Evolutionary conservation across 1,139 yeast genomes (phyloP).

Genomic region (Candida neerlandica): DNA sequence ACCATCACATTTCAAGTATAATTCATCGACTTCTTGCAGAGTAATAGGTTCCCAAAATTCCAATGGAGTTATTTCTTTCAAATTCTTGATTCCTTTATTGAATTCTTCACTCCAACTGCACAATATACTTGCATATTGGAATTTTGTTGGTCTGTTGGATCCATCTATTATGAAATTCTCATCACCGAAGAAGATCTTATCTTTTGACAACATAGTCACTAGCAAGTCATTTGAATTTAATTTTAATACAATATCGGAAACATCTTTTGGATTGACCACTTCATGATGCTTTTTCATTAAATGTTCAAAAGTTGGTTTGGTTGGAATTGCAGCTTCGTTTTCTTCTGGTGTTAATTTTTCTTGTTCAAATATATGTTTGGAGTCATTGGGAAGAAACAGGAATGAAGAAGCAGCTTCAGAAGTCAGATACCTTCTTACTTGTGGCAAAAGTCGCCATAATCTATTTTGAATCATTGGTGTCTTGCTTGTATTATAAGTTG

Average conservation of each 20-base stretch:
- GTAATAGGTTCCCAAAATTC: constrained; percentile 1
- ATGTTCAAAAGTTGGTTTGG: constrained; percentile 23
- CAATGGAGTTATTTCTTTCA: constrained; percentile 19
- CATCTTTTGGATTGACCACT: constrained; percentile 37
- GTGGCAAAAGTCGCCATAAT: constrained; percentile 6
- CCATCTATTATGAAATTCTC: constrained; percentile 17
- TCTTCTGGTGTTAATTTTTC: constrained; percentile 35
- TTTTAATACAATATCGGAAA: constrained; percentile 35
- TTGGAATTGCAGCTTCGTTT: constrained; percentile 38
- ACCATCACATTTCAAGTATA: not conserved
- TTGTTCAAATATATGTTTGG: constrained; percentile 32
- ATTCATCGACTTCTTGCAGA: not conserved
- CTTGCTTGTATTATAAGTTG: not conserved
- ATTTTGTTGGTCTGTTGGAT: constrained; percentile 15
- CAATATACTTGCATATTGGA: constrained; percentile 34
- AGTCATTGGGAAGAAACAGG: constrained; percentile 39
- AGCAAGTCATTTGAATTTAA: constrained; percentile 33
- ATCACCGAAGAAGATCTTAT: constrained; percentile 35
- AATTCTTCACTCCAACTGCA: constrained; percentile 34
- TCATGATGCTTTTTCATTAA: constrained; percentile 29
- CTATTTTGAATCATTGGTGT: constrained; percentile 1
- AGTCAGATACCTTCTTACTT: constrained; percentile 14
- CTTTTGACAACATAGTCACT: constrained; percentile 30
- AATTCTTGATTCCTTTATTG: constrained; percentile 23
- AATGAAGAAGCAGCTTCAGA: constrained; percentile 11